Evolutionary conservation across 768 basidiomycete species (phyloP), one percentile per base, ranked within the genome.

Genomic region (Lentinula detonsa): DNA sequence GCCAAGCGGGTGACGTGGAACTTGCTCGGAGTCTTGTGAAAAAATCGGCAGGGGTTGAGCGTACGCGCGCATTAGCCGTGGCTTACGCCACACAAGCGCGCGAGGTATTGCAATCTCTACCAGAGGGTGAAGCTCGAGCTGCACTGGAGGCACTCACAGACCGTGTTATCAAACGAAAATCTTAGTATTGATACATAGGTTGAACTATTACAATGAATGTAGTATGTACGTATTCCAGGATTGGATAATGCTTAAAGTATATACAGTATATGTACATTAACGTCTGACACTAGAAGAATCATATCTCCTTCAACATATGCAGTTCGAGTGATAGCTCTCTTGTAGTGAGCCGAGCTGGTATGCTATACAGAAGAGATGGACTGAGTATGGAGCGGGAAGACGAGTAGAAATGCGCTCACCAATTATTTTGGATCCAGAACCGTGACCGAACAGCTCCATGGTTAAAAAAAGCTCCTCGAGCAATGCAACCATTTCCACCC

Each of bases 1-100:
- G 86, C 46, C 73, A 82, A 28, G 78, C 82, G 37, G 95, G 95
- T 5, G 96, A 98, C 69, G 93, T 98, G 21, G 91, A 95, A 64
- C 73, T 80, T 71, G 93, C 93, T 2, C 78, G 88, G 40, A 79
- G 87, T 23, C 76, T 92, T 54, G 91, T 95, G 33, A 79, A 82
- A 35, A 77, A 83, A 16, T 92, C 90, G 7, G 88, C 90, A 4
- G 95, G 94, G 0, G 80, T 96, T 15, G 81, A 85, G 59, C 84
- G 91, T 31, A 98, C 96, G 10, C 82, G 87, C 7, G 82, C 84
- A 33, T 81, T 98, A 13, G 96, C 95, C 6, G 77, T 78, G 37
- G 76, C 78, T 23, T 93, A 97, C 70, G 90, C 91, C 0, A 81
- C 85, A 49, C 87, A 90, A 69, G 96, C 95, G 15, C 82, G 84